Conservation (phyloP, 495 filamentous ascomycete genomes). For the Tuber aestivum region DNA sequence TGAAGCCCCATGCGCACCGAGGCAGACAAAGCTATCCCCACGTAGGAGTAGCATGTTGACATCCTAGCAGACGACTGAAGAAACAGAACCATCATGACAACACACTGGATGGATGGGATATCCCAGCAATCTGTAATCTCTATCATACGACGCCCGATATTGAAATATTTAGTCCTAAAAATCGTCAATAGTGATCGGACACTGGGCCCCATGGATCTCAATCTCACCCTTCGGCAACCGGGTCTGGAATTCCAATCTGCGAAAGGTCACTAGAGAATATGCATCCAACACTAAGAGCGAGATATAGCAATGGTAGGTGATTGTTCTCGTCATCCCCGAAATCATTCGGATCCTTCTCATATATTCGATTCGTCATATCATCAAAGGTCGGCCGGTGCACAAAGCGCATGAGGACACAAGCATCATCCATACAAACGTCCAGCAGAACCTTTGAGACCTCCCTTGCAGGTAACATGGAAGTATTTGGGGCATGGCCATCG, state of each 20-base stretch:
- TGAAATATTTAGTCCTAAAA: constrained; percentile 76
- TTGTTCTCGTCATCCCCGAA: constrained; percentile 68
- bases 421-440: constrained; percentile 73
- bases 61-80: constrained; percentile 85
- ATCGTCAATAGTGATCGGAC: constrained; percentile 8
- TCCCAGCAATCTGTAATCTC: constrained; percentile 92
- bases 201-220: not conserved
- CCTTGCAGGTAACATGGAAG: constrained; percentile 64
- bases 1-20: constrained; percentile 83
- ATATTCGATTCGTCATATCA: constrained; percentile 68
- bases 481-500: constrained; percentile 51
- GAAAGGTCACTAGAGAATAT: constrained; percentile 61
- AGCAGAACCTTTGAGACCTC: constrained; percentile 63
- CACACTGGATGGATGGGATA: constrained; percentile 72
- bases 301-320: constrained; percentile 78
- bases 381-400: constrained; percentile 87
- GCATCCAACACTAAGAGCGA: constrained; percentile 77
- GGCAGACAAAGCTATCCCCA: constrained; percentile 82
- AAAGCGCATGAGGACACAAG: constrained; percentile 73
- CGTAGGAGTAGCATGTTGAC: constrained; percentile 87
- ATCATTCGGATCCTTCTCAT: constrained; percentile 62
- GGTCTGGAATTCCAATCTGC: constrained; percentile 48
- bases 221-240: constrained; percentile 50
- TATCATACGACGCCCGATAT: constrained; percentile 67
- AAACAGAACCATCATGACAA: constrained; percentile 90